Conservation (phyloP, 176 grass and related monocot species). For the Eragrostis curvula region DNA sequence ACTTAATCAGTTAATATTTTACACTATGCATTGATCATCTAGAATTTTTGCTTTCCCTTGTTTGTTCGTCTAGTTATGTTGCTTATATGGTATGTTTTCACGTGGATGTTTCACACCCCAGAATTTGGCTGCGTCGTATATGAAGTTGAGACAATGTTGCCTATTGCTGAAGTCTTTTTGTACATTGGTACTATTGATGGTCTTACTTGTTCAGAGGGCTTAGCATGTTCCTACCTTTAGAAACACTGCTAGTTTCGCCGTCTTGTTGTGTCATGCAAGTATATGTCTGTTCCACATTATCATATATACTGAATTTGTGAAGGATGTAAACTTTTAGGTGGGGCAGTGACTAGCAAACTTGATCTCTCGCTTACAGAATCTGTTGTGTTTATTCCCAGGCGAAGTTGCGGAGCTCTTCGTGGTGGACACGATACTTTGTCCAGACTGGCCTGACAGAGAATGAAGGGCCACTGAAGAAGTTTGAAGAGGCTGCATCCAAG, state of each 20-base stretch:
- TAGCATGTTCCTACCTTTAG: neutral
- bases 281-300: slow-evolving; percentile 17
- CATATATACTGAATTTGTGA: neutral
- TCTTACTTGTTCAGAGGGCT: slow-evolving; percentile 6
- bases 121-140: slow-evolving; percentile 18
- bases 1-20: slow-evolving; percentile 3
- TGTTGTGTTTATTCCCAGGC: slow-evolving; percentile 48
- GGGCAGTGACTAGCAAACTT: neutral
- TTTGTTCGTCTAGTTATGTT: neutral
- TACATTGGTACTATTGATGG: slow-evolving; percentile 17
- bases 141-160: neutral
- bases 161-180: slow-evolving; percentile 16
- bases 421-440: slow-evolving; percentile 96
- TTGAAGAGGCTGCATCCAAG: slow-evolving; percentile 70
- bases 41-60: neutral
- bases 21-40: neutral
- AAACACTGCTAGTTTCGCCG: neutral
- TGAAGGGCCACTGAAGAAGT: slow-evolving; percentile 79
- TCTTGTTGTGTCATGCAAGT: slow-evolving; percentile 12
- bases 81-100: neutral
- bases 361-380: neutral
- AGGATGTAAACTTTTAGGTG: neutral
- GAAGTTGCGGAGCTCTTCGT: slow-evolving; percentile 90
- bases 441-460: slow-evolving; percentile 92
- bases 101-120: neutral